Evolutionary conservation across 2,329 filamentous ascomycete species (phyloP).

Genomic region (Pyrenophora tritici-repentis): DNA sequence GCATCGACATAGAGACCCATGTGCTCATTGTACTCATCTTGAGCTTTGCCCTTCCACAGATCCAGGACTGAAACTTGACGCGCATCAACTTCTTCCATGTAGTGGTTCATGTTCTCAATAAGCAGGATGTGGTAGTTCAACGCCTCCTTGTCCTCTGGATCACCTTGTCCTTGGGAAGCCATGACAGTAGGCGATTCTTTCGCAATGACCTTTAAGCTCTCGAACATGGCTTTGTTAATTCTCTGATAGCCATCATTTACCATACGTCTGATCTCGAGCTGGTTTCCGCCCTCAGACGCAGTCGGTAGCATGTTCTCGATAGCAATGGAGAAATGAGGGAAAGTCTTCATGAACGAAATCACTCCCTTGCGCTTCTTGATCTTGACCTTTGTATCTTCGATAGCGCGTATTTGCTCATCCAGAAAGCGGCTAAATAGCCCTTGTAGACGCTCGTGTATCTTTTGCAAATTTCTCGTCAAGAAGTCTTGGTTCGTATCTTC

Average conservation of each 20-base stretch:
- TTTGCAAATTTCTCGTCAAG: conserved; percentile 77
- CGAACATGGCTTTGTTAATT: conserved; percentile 94
- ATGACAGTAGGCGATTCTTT: conserved; percentile 63
- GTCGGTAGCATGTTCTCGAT: conserved; percentile 79
- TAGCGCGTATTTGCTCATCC: conserved; percentile 91
- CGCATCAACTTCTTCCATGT: conserved; percentile 85
- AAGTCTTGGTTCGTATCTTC: conserved; percentile 94
- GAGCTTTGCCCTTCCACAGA: conserved; percentile 80
- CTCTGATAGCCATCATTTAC: conserved; percentile 87
- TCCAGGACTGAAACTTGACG: conserved; percentile 75
- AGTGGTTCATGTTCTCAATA: conserved; percentile 99
- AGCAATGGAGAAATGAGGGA: conserved; percentile 81
- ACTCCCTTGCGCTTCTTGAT: conserved; percentile 98
- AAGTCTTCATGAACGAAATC: conserved; percentile 91
- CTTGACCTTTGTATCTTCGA: conserved; percentile 98
- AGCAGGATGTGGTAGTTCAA: conserved; percentile 96
- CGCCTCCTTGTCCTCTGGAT: conserved; percentile 90
- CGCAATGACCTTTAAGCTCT: conserved; percentile 93
- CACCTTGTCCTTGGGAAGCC: conserved; percentile 60
- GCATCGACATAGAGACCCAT: conserved; percentile 84
- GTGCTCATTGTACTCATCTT: conserved; percentile 81
- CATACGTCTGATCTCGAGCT: conserved; percentile 70
- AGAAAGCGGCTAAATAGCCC: conserved; percentile 84
- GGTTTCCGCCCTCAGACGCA: conserved; percentile 57
- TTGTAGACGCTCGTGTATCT: conserved; percentile 74